Evolutionary conservation across 1,139 yeast species (phyloP).

Genomic region (Kazachstania sp.): DNA sequence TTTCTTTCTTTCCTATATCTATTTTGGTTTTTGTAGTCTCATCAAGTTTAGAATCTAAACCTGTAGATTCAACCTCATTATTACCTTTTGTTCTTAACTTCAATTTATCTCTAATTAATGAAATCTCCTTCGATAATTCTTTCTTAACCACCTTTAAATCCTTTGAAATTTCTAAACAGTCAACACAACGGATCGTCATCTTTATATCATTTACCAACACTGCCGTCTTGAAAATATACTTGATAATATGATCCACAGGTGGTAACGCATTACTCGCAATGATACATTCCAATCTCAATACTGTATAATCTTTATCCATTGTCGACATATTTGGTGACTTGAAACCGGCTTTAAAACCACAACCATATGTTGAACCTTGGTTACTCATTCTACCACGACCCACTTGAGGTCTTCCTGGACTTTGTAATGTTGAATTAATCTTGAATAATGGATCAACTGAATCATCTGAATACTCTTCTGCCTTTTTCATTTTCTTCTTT

Average conservation of each 20-base stretch:
- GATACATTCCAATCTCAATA: slow-evolving; percentile 42
- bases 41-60: no score
- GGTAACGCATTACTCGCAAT: slow-evolving; percentile 46
- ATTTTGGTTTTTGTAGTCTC: not conserved
- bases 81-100: not conserved
- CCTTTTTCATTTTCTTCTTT: slow-evolving; percentile 21
- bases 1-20: not conserved
- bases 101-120: not conserved
- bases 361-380: slow-evolving; percentile 3
- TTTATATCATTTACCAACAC: slow-evolving; percentile 56
- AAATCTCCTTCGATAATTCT: not conserved
- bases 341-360: slow-evolving; percentile 1
- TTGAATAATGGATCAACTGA: slow-evolving; percentile 23
- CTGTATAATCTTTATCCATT: slow-evolving; percentile 14
- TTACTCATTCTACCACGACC: slow-evolving; percentile 4
- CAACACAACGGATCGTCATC: slow-evolving; percentile 51
- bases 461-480: slow-evolving; percentile 17
- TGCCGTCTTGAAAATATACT: slow-evolving; percentile 52
- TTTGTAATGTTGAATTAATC: slow-evolving; percentile 9
- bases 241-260: slow-evolving; percentile 49
- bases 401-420: slow-evolving; percentile 8
- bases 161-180: slow-evolving; percentile 48
- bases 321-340: slow-evolving; percentile 10
- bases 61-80: no score
- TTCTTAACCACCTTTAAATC: slow-evolving; percentile 35